Evolutionary conservation across 495 filamentous ascomycete genomes (phyloP).

Genomic region (Aspergillus mulundensis): DNA sequence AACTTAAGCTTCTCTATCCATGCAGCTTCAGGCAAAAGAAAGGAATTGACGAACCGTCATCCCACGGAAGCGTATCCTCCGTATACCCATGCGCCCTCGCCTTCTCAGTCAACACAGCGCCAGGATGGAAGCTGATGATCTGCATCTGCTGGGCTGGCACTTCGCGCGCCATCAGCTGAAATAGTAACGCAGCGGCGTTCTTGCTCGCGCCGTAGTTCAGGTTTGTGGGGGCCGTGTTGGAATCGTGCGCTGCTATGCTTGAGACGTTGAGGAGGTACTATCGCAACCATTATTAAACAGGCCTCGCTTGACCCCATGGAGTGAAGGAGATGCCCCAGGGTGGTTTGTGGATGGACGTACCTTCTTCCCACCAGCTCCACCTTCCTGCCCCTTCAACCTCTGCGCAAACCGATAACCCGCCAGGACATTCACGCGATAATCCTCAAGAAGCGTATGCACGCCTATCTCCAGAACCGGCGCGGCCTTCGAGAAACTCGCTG

Average conservation of each 20-base stretch:
- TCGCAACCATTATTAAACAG: no score
- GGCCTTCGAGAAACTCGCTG: not conserved
- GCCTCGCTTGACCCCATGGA: no score
- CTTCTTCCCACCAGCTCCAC: no score
- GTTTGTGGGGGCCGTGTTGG: not conserved
- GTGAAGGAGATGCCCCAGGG: no score
- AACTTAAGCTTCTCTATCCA: no score
- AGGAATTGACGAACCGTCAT: not conserved
- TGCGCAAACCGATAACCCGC: not conserved
- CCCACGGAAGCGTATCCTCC: not conserved
- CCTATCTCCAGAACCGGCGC: not conserved
- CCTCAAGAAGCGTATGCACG: not conserved
- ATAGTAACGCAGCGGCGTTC: not conserved
- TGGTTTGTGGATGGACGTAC: no score
- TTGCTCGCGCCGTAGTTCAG: conserved; percentile 3
- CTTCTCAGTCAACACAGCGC: not conserved
- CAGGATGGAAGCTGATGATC: conserved; percentile 4
- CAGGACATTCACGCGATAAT: not conserved
- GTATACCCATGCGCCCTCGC: not conserved
- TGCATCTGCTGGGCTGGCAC: not conserved
- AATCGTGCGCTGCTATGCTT: not conserved
- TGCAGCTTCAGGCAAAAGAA: no score
- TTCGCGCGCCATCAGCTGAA: not conserved
- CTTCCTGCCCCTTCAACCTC: not conserved
- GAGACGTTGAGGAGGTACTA: not conserved